phyloP scores from a whole-genome alignment of 2,329 filamentous ascomycete genomes.

The Mariannaea sp. region DNA sequence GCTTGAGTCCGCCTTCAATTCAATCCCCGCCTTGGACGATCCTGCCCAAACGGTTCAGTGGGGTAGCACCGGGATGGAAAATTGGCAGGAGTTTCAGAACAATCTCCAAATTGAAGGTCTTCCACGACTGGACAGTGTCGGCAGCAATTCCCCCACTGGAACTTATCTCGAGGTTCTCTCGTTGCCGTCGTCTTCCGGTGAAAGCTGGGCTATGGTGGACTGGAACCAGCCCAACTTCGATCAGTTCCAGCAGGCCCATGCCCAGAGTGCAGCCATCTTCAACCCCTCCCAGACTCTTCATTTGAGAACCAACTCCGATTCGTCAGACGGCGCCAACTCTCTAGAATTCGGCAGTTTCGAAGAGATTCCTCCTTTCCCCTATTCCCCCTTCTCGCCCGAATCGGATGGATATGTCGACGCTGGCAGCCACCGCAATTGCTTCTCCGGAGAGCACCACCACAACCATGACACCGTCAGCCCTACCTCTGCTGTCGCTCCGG shows the following conservation, averaged over 20 bases:
- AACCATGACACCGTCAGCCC: constrained; percentile 68
- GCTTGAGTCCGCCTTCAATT: constrained; percentile 66
- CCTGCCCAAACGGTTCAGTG: constrained; percentile 61
- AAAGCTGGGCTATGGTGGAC: constrained; percentile 85
- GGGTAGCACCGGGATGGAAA: constrained; percentile 66
- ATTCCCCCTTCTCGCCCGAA: constrained; percentile 80
- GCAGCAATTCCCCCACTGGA: constrained; percentile 52
- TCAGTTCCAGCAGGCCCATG: constrained; percentile 59
- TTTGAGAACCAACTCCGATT: constrained; percentile 84
- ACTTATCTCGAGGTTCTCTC: constrained; percentile 85
- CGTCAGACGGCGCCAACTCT: constrained; percentile 72
- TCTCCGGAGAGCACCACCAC: constrained; percentile 57
- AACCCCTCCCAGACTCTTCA: constrained; percentile 92
- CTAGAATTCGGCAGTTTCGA: constrained; percentile 79
- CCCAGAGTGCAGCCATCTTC: constrained; percentile 73
- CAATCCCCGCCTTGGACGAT: constrained; percentile 62
- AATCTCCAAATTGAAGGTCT: constrained; percentile 58
- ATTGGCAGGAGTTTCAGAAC: constrained; percentile 80
- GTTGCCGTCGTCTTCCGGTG: constrained; percentile 78
- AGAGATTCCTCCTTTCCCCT: constrained; percentile 72
- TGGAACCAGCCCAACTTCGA: constrained; percentile 70
- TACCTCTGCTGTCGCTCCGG: constrained; percentile 67
- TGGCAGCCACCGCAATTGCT: constrained; percentile 64
- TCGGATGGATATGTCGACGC: constrained; percentile 76
- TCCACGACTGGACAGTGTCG: constrained; percentile 47